phyloP scores from a whole-genome alignment of 495 filamentous ascomycete genomes.

The Podospora bellae-mahoneyi region DNA sequence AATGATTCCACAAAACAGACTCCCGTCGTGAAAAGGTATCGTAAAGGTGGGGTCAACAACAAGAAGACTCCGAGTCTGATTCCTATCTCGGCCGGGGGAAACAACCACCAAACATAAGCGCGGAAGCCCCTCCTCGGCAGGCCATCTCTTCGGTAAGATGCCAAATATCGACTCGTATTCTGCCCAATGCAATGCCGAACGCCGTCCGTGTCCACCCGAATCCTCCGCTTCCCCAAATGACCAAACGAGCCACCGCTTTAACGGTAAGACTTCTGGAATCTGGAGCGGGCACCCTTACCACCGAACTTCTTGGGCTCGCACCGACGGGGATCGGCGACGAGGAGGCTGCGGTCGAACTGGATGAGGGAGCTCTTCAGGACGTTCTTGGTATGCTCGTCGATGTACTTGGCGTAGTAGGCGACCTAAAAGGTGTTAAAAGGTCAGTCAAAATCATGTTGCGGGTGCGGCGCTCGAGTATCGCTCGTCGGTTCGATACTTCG shows the following conservation, averaged over 20 bases:
- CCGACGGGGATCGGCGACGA: constrained; percentile 95
- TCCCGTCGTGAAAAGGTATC: constrained; percentile 20
- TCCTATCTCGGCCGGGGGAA: constrained; percentile 33
- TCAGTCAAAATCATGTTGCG: constrained; percentile 20
- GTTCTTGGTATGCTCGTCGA: constrained; percentile 99
- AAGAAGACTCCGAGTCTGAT: constrained; percentile 30
- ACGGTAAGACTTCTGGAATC: constrained; percentile 89
- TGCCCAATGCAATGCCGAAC: constrained; percentile 41
- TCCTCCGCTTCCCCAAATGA: constrained; percentile 28
- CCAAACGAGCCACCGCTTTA: constrained; percentile 43
- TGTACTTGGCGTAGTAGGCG: constrained; percentile 99
- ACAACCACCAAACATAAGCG: background rate
- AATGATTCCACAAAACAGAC: constrained; percentile 18
- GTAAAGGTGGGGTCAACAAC: constrained; percentile 20
- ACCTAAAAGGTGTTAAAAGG: constrained; percentile 37
- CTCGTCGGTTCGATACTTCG: constrained; percentile 6
- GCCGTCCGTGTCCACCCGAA: constrained; percentile 38
- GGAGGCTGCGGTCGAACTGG: constrained; percentile 91
- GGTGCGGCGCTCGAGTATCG: background rate
- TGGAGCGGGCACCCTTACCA: constrained; percentile 87
- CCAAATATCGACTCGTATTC: constrained; percentile 30
- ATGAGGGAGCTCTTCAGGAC: constrained; percentile 90
- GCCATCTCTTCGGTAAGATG: constrained; percentile 26
- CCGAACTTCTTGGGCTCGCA: constrained; percentile 92
- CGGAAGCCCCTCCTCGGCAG: constrained; percentile 23